Evolutionary conservation across 306 rosid species (phyloP).

Genomic region (Prinsepia uniflora): DNA sequence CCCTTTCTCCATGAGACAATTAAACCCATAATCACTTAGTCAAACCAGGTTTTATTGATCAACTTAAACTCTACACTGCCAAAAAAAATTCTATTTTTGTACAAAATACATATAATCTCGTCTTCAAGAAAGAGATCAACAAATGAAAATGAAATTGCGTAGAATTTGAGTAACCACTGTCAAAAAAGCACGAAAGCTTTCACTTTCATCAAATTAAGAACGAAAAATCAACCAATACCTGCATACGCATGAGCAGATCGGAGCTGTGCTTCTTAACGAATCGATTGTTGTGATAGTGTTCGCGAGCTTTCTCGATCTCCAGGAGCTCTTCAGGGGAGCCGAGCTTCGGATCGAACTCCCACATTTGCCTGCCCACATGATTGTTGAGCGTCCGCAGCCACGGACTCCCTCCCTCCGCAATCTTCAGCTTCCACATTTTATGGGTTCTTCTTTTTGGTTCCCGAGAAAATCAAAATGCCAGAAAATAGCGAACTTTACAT

Average conservation of each 20-base stretch:
- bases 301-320: constrained; percentile 50
- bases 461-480: neutral
- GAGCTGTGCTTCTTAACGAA: constrained; percentile 59
- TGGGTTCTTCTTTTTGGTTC: neutral
- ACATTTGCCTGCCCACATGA: constrained; percentile 68
- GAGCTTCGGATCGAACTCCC: constrained; percentile 74
- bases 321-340: constrained; percentile 46
- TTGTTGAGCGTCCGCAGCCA: constrained; percentile 62
- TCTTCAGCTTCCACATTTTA: constrained; percentile 84
- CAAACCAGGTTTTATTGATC: neutral
- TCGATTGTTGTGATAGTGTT: constrained; percentile 40
- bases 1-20: no score
- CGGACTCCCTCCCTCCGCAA: constrained; percentile 65
- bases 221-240: constrained; percentile 31
- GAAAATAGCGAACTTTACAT: neutral
- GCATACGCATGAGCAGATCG: constrained; percentile 83
- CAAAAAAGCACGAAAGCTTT: constrained; percentile 8
- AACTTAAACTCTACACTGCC: neutral
- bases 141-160: neutral
- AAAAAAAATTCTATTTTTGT: neutral
- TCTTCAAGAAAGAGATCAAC: neutral
- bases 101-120: neutral
- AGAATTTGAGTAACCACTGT: neutral
- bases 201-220: neutral
- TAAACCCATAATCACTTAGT: neutral